Percentiles rank a stretch among this genome's conserved stretches.
These are phyloP conservation scores for Candida anglica DNA, from an alignment of 805 yeast species.

Conservation along the genomic window DNA sequence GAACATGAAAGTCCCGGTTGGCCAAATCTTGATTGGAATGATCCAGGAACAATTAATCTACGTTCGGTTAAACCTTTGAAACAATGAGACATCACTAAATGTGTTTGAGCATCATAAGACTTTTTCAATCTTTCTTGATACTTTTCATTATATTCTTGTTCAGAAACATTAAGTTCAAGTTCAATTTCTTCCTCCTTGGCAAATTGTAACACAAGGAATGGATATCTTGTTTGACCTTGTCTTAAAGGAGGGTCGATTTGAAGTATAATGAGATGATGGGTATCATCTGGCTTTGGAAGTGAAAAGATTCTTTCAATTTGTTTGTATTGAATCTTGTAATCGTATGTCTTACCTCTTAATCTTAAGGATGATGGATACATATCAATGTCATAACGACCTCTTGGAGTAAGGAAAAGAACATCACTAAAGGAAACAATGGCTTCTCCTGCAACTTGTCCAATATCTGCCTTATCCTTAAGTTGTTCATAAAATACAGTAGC, in stretches of 20 bases:
- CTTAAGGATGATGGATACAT: constrained; percentile 85
- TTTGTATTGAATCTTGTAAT: constrained; percentile 87
- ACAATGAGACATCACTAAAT: constrained; percentile 81
- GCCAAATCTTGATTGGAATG: constrained; percentile 68
- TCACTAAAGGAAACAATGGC: constrained; percentile 92
- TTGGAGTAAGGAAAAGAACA: constrained; percentile 88
- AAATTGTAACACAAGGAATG: constrained; percentile 87
- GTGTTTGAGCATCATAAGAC: constrained; percentile 79
- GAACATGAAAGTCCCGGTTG: constrained; percentile 91
- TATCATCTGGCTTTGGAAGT: constrained; percentile 90
- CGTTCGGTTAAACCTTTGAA: constrained; percentile 88
- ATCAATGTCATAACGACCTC: constrained; percentile 98
- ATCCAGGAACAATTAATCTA: constrained; percentile 79
- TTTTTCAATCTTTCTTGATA: constrained; percentile 74
- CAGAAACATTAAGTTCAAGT: constrained; percentile 80
- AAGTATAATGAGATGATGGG: constrained; percentile 80
- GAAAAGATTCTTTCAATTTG: constrained; percentile 89
- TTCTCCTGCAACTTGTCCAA: constrained; percentile 92
- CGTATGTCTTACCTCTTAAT: constrained; percentile 95
- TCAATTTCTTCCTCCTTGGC: constrained; percentile 87
- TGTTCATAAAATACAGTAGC: constrained; percentile 89
- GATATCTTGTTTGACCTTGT: constrained; percentile 97
- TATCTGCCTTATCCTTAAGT: constrained; percentile 86
- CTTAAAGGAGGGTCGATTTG: constrained; percentile 96
- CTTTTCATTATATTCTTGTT: constrained; percentile 70